A percentile compares a stretch with the other conserved stretches of the same genome.
These are phyloP conservation scores for Medicago lupulina DNA, from an alignment of 306 rosid species.

Conservation along the genomic window DNA sequence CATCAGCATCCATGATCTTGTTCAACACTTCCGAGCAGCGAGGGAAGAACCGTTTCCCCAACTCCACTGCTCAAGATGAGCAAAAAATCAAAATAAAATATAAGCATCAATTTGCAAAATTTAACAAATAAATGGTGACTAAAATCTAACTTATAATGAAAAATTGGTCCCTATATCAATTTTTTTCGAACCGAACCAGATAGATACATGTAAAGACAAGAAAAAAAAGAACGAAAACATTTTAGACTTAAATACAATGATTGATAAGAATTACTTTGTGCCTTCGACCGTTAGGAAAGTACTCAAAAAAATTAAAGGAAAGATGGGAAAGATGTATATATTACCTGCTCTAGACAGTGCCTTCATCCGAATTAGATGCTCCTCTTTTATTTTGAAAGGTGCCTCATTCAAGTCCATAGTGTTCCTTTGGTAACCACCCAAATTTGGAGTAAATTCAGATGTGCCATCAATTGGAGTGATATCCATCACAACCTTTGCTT, in stretches of 20 bases:
- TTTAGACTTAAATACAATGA: too few species aligned
- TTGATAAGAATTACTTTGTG: too few species aligned
- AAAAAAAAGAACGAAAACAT: too few species aligned
- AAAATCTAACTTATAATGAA: too few species aligned
- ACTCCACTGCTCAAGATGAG: slow-evolving; percentile 55
- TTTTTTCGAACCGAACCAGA: too few species aligned
- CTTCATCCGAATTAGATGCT: slow-evolving; percentile 62
- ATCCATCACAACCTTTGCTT: slow-evolving; percentile 71
- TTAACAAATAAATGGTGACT: too few species aligned
- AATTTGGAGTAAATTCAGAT: slow-evolving; percentile 51
- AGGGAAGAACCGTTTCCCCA: slow-evolving; percentile 78
- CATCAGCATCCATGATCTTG: slow-evolving; percentile 76
- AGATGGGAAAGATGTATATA: not conserved
- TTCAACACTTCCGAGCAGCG: slow-evolving; percentile 73
- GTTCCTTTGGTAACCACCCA: slow-evolving; percentile 38
- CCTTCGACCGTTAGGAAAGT: too few species aligned
- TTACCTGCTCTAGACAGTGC: slow-evolving; percentile 69
- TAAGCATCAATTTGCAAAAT: too few species aligned
- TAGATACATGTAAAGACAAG: too few species aligned
- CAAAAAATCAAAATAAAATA: too few species aligned
- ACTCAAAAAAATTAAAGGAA: too few species aligned
- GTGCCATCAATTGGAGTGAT: slow-evolving; percentile 65
- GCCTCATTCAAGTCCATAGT: slow-evolving; percentile 74
- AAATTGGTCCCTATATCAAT: too few species aligned
- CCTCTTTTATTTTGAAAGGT: slow-evolving; percentile 68